These are phyloP conservation scores for Hymenoscyphus linearis DNA, from an alignment of 2,329 filamentous ascomycete species.

Conservation along the genomic window DNA sequence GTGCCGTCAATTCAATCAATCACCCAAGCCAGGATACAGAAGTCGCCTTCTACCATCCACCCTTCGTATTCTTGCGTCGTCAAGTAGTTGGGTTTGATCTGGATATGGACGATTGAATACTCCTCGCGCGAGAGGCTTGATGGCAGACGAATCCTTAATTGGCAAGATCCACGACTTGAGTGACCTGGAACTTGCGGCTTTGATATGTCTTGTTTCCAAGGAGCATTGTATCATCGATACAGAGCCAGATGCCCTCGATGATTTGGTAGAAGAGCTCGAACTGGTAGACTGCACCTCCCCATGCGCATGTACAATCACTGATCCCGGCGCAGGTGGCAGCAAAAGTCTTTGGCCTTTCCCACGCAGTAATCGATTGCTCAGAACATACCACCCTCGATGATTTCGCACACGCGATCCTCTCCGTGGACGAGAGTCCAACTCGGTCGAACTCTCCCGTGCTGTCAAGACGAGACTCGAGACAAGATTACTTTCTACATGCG, in stretches of 20 bases:
- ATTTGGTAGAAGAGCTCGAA: constrained; percentile 68
- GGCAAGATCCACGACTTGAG: constrained; percentile 71
- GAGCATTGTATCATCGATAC: constrained; percentile 89
- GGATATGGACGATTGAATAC: constrained; percentile 18
- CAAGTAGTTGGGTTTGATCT: not conserved
- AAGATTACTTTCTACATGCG: constrained; percentile 28
- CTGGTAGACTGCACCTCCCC: constrained; percentile 44
- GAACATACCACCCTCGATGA: constrained; percentile 72
- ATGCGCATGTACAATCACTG: not conserved
- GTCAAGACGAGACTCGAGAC: constrained; percentile 23
- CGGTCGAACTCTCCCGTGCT: constrained; percentile 24
- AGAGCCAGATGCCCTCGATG: constrained; percentile 53
- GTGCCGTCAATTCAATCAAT: not conserved
- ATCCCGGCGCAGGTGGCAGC: constrained; percentile 49
- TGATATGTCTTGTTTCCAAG: constrained; percentile 73
- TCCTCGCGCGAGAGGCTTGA: constrained; percentile 32
- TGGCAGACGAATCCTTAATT: constrained; percentile 59
- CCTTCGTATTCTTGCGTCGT: not conserved
- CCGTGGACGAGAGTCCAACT: constrained; percentile 22
- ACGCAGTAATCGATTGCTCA: constrained; percentile 67
- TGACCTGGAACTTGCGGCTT: constrained; percentile 80
- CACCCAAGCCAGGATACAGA: not conserved
- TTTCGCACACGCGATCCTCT: constrained; percentile 62
- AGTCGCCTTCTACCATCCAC: not conserved
- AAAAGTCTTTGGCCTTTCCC: constrained; percentile 67